These are phyloP conservation scores for Jamesozyma piceae DNA, from an alignment of 805 yeast species.

Conservation along the genomic window DNA sequence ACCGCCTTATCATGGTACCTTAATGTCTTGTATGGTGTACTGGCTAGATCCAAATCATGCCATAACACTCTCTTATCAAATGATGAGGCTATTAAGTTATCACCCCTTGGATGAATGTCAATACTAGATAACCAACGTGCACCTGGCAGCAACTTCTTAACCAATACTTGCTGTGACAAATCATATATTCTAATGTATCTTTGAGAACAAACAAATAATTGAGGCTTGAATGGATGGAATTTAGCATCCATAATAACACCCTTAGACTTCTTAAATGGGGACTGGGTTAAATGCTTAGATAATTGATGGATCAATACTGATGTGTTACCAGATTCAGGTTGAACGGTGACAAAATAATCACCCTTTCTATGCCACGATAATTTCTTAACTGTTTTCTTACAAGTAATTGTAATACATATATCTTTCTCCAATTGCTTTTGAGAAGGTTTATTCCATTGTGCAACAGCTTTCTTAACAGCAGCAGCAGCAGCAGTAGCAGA, in stretches of 20 bases:
- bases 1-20: slow-evolving; percentile 95
- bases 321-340: slow-evolving; percentile 84
- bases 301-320: slow-evolving; percentile 91
- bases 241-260: slow-evolving; percentile 94
- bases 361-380: slow-evolving; percentile 95
- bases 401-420: slow-evolving; percentile 61
- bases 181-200: slow-evolving; percentile 87
- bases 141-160: slow-evolving; percentile 86
- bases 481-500: slow-evolving; percentile 32
- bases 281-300: slow-evolving; percentile 88
- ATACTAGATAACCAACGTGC: slow-evolving; percentile 88
- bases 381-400: slow-evolving; percentile 60
- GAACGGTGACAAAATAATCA: slow-evolving; percentile 91
- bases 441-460: slow-evolving; percentile 79
- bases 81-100: slow-evolving; percentile 83
- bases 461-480: slow-evolving; percentile 42
- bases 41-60: slow-evolving; percentile 88
- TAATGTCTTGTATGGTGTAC: slow-evolving; percentile 89
- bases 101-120: slow-evolving; percentile 95
- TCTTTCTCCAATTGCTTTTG: slow-evolving; percentile 54
- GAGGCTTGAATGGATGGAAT: slow-evolving; percentile 95
- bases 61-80: slow-evolving; percentile 91
- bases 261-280: slow-evolving; percentile 87
- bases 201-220: slow-evolving; percentile 87
- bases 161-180: slow-evolving; percentile 71